Percentiles rank a stretch among this genome's conserved stretches.
These are phyloP conservation scores for Leucosporidium scottii DNA, from an alignment of 768 basidiomycete genomes.

Conservation along the genomic window DNA sequence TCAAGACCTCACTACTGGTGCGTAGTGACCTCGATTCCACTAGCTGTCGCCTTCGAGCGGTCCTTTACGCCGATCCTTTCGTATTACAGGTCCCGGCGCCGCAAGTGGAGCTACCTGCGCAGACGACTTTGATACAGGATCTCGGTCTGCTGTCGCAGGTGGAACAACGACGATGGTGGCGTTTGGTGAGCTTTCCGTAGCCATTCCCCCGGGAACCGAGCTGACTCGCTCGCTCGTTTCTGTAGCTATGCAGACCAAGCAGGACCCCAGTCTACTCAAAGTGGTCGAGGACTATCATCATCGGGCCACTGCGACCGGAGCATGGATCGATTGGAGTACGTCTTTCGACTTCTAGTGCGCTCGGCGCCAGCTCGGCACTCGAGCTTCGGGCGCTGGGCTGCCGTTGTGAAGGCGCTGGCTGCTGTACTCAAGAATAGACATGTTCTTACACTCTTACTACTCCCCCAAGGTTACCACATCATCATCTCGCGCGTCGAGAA, in stretches of 20 bases:
- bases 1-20: neutral
- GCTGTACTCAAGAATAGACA: too few species aligned
- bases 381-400: conserved; percentile 38
- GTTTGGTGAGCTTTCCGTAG: neutral
- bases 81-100: neutral
- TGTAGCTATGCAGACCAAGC: neutral
- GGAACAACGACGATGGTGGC: neutral
- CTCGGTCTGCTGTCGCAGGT: neutral
- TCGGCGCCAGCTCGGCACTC: conserved; percentile 40
- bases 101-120: neutral
- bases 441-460: neutral
- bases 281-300: neutral
- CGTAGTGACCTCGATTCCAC: neutral
- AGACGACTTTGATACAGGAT: neutral
- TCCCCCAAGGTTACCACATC: neutral
- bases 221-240: neutral
- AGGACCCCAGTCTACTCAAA: neutral
- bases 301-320: neutral
- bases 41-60: too few species aligned
- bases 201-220: neutral
- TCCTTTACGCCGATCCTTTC: neutral
- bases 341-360: conserved; percentile 19
- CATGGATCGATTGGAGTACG: conserved; percentile 23
- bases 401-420: neutral
- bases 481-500: neutral